Evolutionary conservation across 306 rosid genomes (phyloP).

Genomic region (Mimosa pudica): DNA sequence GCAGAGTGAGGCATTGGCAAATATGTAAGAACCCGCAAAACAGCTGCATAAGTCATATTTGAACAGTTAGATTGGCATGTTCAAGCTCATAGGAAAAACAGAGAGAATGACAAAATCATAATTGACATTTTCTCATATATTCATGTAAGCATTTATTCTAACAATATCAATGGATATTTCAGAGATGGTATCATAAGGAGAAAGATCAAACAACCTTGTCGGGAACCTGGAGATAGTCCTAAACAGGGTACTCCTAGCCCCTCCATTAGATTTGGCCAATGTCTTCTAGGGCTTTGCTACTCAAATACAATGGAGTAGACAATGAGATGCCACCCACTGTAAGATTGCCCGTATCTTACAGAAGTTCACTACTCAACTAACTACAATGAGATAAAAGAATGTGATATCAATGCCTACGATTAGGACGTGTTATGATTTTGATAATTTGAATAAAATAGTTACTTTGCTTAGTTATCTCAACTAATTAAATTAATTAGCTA

Average conservation of each 20-base stretch:
- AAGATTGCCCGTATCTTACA: too few relatives aligned
- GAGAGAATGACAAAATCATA: constrained; percentile 19
- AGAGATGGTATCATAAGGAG: neutral
- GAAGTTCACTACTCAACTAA: too few relatives aligned
- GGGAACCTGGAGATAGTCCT: neutral
- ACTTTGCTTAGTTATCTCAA: too few relatives aligned
- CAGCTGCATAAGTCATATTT: constrained; percentile 59
- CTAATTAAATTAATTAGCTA: too few relatives aligned
- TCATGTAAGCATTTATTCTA: constrained; percentile 2
- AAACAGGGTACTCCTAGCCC: neutral
- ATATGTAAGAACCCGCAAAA: constrained; percentile 68
- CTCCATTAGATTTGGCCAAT: neutral
- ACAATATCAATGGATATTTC: neutral
- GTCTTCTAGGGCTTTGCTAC: too few relatives aligned
- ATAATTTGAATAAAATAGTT: too few relatives aligned
- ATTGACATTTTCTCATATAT: neutral
- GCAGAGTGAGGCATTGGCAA: constrained; percentile 78
- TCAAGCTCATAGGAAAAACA: constrained; percentile 3
- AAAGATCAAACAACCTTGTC: neutral
- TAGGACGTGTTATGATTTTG: neutral
- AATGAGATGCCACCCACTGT: too few relatives aligned
- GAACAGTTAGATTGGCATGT: constrained; percentile 34
- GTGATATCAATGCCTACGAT: neutral
- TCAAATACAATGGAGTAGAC: too few relatives aligned
- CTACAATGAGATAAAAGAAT: neutral